Evolutionary conservation across 2,329 filamentous ascomycete genomes (phyloP), one percentile per base, ranked within the genome.

Genomic region (Tothia fuscella): DNA sequence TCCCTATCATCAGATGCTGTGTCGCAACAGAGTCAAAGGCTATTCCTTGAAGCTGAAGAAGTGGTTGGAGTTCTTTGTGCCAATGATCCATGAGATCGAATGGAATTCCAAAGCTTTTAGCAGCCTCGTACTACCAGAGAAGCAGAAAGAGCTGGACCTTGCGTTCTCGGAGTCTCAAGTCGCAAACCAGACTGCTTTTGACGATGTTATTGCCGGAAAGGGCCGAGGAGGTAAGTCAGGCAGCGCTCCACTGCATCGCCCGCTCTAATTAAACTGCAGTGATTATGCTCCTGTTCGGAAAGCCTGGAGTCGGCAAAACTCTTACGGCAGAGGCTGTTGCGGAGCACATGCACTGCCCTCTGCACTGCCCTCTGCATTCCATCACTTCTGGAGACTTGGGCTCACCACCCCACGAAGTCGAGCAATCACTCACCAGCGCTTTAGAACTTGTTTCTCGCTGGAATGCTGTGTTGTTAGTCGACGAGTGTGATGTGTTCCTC

Each of bases 401-500:
- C 7, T 25, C 26, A 31, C 45, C 38, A 25, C 46, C 28, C 3
- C 21, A 38, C 13, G 36, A 41, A 24, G 43, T 49, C 35, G 20
- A 42, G 12, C n/a, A 32, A 24, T 37, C 42, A 40, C 41, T 50
- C 14, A 43, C 47, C n/a, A 7, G 25, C 25, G n/a, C 48, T 7
- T 58, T 73, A 6, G 52, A 65, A 33, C 60, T 72, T 3, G 70
- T 60, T 29, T 65, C 67, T 52, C 64, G 63, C 5, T 73, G 66
- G 55, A 65, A 62, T 14, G 71, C 65, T 26, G 62, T 76, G 5
- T 62, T 75, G 5, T 62, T 77, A 3, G 60, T 77, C 4, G 73
- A 78, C 51, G 74, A 78, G 53, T 72, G 71, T 3, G 74, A 78
- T 42, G 70, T 76, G 14, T 78, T 74, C 55, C 66, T 78, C 9